Conservation (phyloP, 2,329 filamentous ascomycete genomes). For the Botryosphaeria dothidea region DNA sequence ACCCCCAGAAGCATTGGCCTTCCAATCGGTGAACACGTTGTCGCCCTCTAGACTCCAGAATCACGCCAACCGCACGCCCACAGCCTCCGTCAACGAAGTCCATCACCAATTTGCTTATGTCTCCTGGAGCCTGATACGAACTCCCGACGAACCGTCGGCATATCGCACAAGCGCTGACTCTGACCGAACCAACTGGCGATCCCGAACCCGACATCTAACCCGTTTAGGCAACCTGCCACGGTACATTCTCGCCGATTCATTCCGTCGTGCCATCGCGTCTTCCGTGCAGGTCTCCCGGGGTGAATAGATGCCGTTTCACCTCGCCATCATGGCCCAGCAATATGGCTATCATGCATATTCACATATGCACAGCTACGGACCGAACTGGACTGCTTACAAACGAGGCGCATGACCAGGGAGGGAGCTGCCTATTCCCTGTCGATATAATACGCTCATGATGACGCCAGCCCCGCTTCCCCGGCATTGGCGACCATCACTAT, state of each 20-base stretch:
- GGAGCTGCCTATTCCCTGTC: background rate
- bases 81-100: background rate
- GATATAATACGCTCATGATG: background rate
- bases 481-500: background rate
- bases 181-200: background rate
- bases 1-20: background rate
- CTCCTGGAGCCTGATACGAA: background rate
- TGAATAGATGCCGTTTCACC: background rate
- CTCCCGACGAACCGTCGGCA: background rate
- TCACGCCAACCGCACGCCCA: background rate
- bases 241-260: too few species aligned
- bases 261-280: background rate
- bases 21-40: background rate
- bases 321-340: too few species aligned
- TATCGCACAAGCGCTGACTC: background rate
- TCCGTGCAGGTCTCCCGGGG: background rate
- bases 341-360: too few species aligned
- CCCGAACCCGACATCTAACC: background rate
- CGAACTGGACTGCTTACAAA: background rate
- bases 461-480: background rate
- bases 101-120: background rate
- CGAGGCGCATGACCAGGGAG: background rate
- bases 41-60: background rate
- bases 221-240: background rate
- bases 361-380: too few species aligned